phyloP scores from a whole-genome alignment of 163 green algal genomes.

The Chloromonas sp. region DNA sequence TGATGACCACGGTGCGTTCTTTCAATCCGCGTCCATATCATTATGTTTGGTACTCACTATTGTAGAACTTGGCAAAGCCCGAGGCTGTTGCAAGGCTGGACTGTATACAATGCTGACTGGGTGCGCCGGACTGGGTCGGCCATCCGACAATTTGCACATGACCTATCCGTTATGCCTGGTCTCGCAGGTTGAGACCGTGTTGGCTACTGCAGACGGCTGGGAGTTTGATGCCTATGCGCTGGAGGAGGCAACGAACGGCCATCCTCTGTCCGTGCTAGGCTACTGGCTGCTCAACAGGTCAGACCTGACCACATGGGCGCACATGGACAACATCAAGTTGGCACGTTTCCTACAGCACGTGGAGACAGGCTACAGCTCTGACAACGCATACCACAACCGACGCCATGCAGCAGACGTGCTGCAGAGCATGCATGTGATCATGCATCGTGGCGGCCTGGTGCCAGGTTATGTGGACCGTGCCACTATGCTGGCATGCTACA shows the following conservation, averaged over 20 bases:
- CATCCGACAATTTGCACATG: no score
- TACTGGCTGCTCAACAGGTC: slow-evolving; percentile 34
- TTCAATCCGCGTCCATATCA: no score
- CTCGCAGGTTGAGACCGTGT: slow-evolving; percentile 11
- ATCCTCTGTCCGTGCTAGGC: slow-evolving; percentile 33
- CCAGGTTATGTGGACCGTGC: slow-evolving; percentile 42
- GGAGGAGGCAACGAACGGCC: slow-evolving; percentile 16
- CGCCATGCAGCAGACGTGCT: slow-evolving; percentile 45
- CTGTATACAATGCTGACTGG: no score
- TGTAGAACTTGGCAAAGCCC: no score
- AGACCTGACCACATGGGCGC: slow-evolving; percentile 7
- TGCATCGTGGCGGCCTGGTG: slow-evolving; percentile 26
- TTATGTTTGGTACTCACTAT: no score
- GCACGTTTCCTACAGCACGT: slow-evolving; percentile 28
- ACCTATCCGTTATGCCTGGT: background rate
- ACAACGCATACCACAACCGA: slow-evolving; percentile 49
- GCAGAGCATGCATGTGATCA: slow-evolving; percentile 32
- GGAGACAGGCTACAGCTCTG: slow-evolving; percentile 35
- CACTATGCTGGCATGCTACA: slow-evolving; percentile 32
- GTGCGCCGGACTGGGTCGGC: no score
- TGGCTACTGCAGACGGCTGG: slow-evolving; percentile 8
- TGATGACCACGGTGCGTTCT: no score
- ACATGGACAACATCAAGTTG: slow-evolving; percentile 2
- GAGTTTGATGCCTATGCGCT: slow-evolving; percentile 45
- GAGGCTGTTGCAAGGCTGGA: no score